Base-by-base conservation (phyloP, 192 early-diverging fungal species). In the Podila verticillata region DNA sequence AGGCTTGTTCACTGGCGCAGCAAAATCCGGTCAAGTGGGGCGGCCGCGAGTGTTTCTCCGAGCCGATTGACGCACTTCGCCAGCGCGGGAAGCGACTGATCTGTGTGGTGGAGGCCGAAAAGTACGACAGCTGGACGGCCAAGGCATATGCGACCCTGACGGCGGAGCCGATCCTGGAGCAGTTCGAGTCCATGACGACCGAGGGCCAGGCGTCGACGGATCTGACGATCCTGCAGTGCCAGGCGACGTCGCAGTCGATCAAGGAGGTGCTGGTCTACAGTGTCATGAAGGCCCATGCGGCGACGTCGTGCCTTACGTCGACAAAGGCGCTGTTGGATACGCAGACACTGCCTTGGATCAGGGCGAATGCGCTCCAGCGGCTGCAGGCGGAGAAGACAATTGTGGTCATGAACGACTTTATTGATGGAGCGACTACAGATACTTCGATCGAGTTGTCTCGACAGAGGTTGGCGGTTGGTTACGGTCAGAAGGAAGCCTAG, bases 331-430 rank as follows among this genome's bases (percentile, higher is more conserved):
- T 26, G 5, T 36, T 75, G 20, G 73, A 75, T 49, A 56, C 48
- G 1, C 73, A 75, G 24, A 75, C 73, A 17, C 34, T 75, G 24
- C 73, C 73, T 20, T 75, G 73, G 73, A 75, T 75, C 30, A 59
- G 73, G 1, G n/a, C 34, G 20, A 68, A 75, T 64, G 73, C 73
- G 3, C 66, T 75, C 8, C 66, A 69, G 9, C n/a, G 71, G 19
- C 47, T 73, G 20, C 57, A 65, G 63, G 71, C 71, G 4, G 63
- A 65, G 9, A 65, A 34, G n/a, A 73, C 63, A 1, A 65, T 73
- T 60, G 71, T 73, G 12, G 29, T 73, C 31, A 73, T 73, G 71
- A 73, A 73, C 35, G 71, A 73, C 29, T 73, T 73, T 28, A 73
- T 73, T 44, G 71, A 73, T 26, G 71, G 71, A 10, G 71, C 71